Evolutionary conservation across 2,329 filamentous ascomycete species (phyloP).

Genomic region (Mycogone perniciosa): DNA sequence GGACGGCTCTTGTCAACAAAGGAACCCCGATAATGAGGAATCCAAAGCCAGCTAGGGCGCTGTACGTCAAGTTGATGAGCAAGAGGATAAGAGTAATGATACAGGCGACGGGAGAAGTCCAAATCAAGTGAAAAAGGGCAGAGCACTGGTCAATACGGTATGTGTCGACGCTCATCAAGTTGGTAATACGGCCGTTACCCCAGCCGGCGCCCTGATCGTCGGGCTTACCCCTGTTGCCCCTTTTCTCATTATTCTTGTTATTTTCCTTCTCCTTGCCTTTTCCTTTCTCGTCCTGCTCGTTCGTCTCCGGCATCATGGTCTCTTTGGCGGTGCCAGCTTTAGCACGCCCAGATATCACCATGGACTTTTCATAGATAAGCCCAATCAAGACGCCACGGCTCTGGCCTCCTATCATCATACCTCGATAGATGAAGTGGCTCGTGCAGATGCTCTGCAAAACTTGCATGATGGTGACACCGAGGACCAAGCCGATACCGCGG

Average conservation of each 20-base stretch:
- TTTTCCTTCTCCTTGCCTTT: slow-evolving; percentile 23
- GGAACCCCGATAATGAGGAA: slow-evolving; percentile 75
- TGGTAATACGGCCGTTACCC: slow-evolving; percentile 87
- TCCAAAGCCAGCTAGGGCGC: slow-evolving; percentile 80
- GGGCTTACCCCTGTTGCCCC: slow-evolving; percentile 33
- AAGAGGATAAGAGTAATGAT: slow-evolving; percentile 74
- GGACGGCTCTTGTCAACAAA: slow-evolving; percentile 69
- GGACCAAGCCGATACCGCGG: slow-evolving; percentile 70
- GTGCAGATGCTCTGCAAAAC: slow-evolving; percentile 71
- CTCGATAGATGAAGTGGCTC: slow-evolving; percentile 88
- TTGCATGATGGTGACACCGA: slow-evolving; percentile 84
- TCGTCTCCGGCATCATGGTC: slow-evolving; percentile 26
- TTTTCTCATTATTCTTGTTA: slow-evolving; percentile 31
- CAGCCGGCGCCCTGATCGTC: slow-evolving; percentile 63
- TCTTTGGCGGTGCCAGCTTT: slow-evolving; percentile 65
- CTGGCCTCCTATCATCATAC: slow-evolving; percentile 88
- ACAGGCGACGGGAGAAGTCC: slow-evolving; percentile 76
- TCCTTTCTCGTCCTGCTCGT: slow-evolving; percentile 44
- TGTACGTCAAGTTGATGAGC: slow-evolving; percentile 82
- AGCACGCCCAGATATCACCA: slow-evolving; percentile 81
- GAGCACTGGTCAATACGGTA: slow-evolving; percentile 86
- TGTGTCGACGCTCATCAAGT: slow-evolving; percentile 91
- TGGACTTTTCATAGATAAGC: slow-evolving; percentile 85
- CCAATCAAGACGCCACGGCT: slow-evolving; percentile 74
- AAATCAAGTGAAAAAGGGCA: slow-evolving; percentile 84